Conservation (phyloP, 768 basidiomycete genomes). For the Xerocomellus intermedius region DNA sequence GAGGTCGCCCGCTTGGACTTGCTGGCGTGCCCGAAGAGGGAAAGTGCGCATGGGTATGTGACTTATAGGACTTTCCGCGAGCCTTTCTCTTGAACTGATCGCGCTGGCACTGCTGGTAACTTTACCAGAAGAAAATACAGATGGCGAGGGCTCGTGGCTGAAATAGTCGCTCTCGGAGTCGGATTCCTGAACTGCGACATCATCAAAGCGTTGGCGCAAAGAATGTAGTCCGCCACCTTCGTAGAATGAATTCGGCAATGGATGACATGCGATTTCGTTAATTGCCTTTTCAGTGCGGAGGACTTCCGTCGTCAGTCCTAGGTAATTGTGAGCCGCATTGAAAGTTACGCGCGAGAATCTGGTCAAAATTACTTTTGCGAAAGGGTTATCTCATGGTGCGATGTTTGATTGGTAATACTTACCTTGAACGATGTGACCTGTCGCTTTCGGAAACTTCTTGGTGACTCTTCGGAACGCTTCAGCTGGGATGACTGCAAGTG, state of each 20-base stretch:
- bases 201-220: constrained; percentile 88
- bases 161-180: constrained; percentile 63
- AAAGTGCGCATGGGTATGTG: constrained; percentile 21
- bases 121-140: constrained; percentile 22
- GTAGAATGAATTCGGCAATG: constrained; percentile 88
- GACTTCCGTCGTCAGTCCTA: constrained; percentile 92
- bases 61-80: constrained; percentile 25
- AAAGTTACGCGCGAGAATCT: constrained; percentile 97
- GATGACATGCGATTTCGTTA: constrained; percentile 95
- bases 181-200: constrained; percentile 41
- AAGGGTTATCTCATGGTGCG: constrained; percentile 12
- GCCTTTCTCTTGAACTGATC: constrained; percentile 21
- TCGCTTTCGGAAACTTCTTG: constrained; percentile 95
- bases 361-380: constrained; percentile 79
- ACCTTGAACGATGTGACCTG: constrained; percentile 96
- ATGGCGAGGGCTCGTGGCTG: constrained; percentile 24
- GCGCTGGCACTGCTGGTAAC: constrained; percentile 11
- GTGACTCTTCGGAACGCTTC: constrained; percentile 94
- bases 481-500: constrained; percentile 97
- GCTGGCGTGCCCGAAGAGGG: constrained; percentile 39
- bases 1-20: constrained; percentile 77
- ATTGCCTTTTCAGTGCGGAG: constrained; percentile 96
- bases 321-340: constrained; percentile 94
- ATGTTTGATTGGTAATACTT: constrained; percentile 3
- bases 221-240: constrained; percentile 87